Evolutionary conservation across 2,329 filamentous ascomycete genomes (phyloP), one percentile per base, ranked within the genome.

Genomic region (Orbilia blumenaviensis): DNA sequence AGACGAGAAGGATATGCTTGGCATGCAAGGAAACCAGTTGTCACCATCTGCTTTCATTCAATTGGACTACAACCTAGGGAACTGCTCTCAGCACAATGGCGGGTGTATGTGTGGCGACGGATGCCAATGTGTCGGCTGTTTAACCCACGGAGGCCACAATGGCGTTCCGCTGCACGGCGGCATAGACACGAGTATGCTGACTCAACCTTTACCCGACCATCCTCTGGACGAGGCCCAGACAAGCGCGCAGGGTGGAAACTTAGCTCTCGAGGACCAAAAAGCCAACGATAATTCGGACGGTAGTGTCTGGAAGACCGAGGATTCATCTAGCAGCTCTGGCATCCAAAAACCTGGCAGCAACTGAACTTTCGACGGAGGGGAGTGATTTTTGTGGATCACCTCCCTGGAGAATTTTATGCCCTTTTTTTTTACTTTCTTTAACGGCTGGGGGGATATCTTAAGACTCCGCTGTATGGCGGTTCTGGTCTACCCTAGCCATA

Each of bases 31-130:
- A 2, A 75, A 67, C 8, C 68, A 66, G 27, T 58, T 79, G 18
- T 79, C 79, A 16, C 78, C 79, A 18, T 79, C 78, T 10, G 64
- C 58, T 16, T 80, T 79, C 46, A 72, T 80, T 41, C 78, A 79
- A 21, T 52, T 80, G n/a, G 78, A 80, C 38, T 80, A 79, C 54
- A 77, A 71, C 5, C 56, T 79, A 2, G 78, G 79, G 16, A 54
- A 38, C 50, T 81, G 80, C 67, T 74, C 79, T 7, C 78, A 80
- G 29, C 78, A 64, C 6, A 78, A 77, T 14, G 48, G 76, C 0
- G 77, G 67, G n/a, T 81, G 80, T 44, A 78, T 78, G 71, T 81
- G 80, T 21, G 80, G 80, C 14, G 78, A 80, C 18, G 78, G 78
- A n/a, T 81, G 80, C 32, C 77, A 75, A 7, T 81, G 80, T 41